These are phyloP conservation scores for Solanum infundibuliforme DNA, from an alignment of 257 asterid genomes.

Conservation along the genomic window DNA sequence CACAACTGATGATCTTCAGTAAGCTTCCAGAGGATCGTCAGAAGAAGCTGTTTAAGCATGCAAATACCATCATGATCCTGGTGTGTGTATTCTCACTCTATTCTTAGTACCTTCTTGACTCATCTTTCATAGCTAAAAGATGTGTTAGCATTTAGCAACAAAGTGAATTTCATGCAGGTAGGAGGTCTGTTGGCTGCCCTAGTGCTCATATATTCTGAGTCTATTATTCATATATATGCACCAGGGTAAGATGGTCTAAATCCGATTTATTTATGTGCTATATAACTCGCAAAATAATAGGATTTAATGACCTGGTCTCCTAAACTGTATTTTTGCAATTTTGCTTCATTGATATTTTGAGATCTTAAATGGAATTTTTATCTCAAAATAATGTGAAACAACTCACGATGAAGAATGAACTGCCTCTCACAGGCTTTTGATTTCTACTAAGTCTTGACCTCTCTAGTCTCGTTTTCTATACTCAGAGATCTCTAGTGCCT, in stretches of 20 bases:
- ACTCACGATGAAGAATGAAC: not conserved
- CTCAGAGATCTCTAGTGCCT: not conserved
- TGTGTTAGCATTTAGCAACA: not conserved
- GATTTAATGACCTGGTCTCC: not conserved
- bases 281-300: not conserved
- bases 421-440: not conserved
- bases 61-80: constrained; percentile 28
- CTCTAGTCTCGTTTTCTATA: not conserved
- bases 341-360: not conserved
- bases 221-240: constrained; percentile 26
- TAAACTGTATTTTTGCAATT: not conserved
- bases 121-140: not conserved
- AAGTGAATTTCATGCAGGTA: constrained; percentile 19
- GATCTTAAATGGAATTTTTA: not conserved
- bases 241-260: constrained; percentile 28
- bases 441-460: not conserved
- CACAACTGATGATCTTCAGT: constrained; percentile 8
- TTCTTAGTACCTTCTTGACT: not conserved
- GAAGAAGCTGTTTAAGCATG: constrained; percentile 27
- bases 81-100: constrained; percentile 10
- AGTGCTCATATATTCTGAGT: constrained; percentile 29
- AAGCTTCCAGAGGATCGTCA: constrained; percentile 35
- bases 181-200: constrained; percentile 26
- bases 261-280: not conserved
- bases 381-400: not conserved